Percentiles rank a stretch among this genome's conserved stretches.
Conservation (phyloP, 2,329 filamentous ascomycete genomes). For the Gaeumannomyces tritici region DNA sequence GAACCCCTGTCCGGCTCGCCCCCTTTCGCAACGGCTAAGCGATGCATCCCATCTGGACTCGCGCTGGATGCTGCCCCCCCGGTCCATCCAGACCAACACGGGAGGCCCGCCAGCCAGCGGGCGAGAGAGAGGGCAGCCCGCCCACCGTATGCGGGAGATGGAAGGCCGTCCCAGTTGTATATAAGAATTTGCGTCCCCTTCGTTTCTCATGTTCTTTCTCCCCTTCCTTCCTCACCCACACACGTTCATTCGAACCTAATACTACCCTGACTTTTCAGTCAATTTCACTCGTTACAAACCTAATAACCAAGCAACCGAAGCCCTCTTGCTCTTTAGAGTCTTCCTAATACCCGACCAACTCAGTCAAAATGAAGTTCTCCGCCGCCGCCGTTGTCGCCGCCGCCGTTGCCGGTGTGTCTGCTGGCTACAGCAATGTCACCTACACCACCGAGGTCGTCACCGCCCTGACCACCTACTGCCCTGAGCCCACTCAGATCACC, state of each 20-base stretch:
- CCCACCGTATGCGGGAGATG: not conserved
- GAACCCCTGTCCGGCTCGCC: not conserved
- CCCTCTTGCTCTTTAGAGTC: slow-evolving; percentile 20
- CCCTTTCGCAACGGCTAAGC: not conserved
- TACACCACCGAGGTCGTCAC: slow-evolving; percentile 60
- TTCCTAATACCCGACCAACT: slow-evolving; percentile 32
- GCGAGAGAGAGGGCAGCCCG: no score
- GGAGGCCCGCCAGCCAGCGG: not conserved
- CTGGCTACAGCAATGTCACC: slow-evolving; percentile 28
- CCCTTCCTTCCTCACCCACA: slow-evolving; percentile 37
- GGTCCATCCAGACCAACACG: not conserved
- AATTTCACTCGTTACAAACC: slow-evolving; percentile 45
- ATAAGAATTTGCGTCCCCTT: slow-evolving; percentile 32
- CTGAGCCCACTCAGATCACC: slow-evolving; percentile 52
- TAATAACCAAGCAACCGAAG: slow-evolving; percentile 8
- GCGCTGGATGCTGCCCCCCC: not conserved
- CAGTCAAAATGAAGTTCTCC: slow-evolving; percentile 57
- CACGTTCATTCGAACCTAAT: slow-evolving; percentile 27
- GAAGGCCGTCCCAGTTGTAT: slow-evolving; percentile 25
- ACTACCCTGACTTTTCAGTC: slow-evolving; percentile 44
- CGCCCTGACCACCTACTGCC: slow-evolving; percentile 64
- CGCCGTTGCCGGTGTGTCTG: slow-evolving; percentile 31
- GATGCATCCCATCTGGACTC: not conserved
- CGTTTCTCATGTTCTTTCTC: slow-evolving; percentile 19
- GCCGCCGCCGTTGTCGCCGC: slow-evolving; percentile 41